These are phyloP conservation scores for Gnomoniopsis smithogilvyi DNA, from an alignment of 2,329 filamentous ascomycete genomes.

Conservation along the genomic window DNA sequence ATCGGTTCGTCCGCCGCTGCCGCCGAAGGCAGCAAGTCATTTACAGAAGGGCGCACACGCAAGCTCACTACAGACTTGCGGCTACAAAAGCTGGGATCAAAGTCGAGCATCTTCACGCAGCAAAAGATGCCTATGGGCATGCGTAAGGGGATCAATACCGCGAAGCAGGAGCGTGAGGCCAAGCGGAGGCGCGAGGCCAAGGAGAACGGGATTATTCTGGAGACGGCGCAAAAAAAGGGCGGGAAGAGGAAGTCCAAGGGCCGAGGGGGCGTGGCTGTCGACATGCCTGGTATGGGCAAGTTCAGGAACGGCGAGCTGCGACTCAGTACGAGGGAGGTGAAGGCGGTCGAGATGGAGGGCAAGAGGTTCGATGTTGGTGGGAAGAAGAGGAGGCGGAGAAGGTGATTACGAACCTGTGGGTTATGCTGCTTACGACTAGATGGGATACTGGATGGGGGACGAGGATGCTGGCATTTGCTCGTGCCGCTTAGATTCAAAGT, in stretches of 20 bases:
- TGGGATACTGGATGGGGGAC: background rate
- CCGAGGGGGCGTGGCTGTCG: constrained; percentile 57
- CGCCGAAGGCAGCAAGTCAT: constrained; percentile 34
- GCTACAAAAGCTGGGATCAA: constrained; percentile 77
- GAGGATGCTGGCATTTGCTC: background rate
- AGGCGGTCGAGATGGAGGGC: constrained; percentile 69
- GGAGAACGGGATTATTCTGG: constrained; percentile 88
- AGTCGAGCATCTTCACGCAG: constrained; percentile 69
- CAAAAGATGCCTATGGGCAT: constrained; percentile 86
- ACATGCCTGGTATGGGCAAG: constrained; percentile 74
- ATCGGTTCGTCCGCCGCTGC: constrained; percentile 37
- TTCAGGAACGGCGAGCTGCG: constrained; percentile 77
- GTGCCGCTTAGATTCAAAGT: background rate
- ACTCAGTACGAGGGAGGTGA: constrained; percentile 74
- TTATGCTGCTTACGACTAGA: background rate
- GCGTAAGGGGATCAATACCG: constrained; percentile 77
- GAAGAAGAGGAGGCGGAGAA: constrained; percentile 33
- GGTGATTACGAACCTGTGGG: constrained; percentile 24
- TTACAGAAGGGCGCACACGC: constrained; percentile 65
- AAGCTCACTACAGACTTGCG: constrained; percentile 82
- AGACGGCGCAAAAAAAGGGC: constrained; percentile 42
- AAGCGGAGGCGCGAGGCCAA: constrained; percentile 74
- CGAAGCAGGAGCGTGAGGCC: constrained; percentile 62
- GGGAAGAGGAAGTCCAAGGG: constrained; percentile 40
- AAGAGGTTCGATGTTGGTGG: constrained; percentile 29